A percentile compares a stretch with the other conserved stretches of the same genome.
Conservation (phyloP, 495 filamentous ascomycete species). For the Bacidia gigantensis region DNA sequence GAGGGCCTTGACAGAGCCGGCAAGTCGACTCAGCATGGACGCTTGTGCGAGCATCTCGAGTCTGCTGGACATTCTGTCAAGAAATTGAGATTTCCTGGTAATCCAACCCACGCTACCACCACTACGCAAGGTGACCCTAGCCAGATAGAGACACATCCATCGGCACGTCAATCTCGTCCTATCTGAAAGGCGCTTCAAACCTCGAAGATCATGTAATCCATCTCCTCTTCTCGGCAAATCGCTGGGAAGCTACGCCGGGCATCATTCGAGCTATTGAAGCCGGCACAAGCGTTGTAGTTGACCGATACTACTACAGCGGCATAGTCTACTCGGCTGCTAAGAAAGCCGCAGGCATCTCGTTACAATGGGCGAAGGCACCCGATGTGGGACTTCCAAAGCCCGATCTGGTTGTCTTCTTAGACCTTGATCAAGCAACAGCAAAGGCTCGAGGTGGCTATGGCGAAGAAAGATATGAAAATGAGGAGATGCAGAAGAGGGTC, state of each 20-base stretch:
- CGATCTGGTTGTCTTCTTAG: conserved; percentile 77
- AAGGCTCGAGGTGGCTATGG: conserved; percentile 72
- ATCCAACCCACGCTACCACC: neutral
- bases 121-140: neutral
- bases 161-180: conserved; percentile 77
- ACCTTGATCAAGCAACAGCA: conserved; percentile 59
- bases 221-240: conserved; percentile 87
- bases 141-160: conserved; percentile 79
- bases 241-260: conserved; percentile 70
- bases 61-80: conserved; percentile 48
- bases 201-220: conserved; percentile 90
- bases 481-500: conserved; percentile 69
- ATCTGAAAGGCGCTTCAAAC: conserved; percentile 59
- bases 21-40: conserved; percentile 85
- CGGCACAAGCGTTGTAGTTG: conserved; percentile 67
- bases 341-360: conserved; percentile 47
- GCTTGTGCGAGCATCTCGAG: conserved; percentile 50
- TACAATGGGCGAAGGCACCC: conserved; percentile 69
- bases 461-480: conserved; percentile 75
- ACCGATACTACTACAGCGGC: conserved; percentile 89
- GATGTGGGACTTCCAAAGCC: conserved; percentile 81
- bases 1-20: conserved; percentile 91
- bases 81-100: conserved; percentile 82
- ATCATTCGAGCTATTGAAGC: conserved; percentile 46
- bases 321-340: conserved; percentile 95